Conservation (phyloP, 2,329 filamentous ascomycete species). For the Ascochyta rabiei region DNA sequence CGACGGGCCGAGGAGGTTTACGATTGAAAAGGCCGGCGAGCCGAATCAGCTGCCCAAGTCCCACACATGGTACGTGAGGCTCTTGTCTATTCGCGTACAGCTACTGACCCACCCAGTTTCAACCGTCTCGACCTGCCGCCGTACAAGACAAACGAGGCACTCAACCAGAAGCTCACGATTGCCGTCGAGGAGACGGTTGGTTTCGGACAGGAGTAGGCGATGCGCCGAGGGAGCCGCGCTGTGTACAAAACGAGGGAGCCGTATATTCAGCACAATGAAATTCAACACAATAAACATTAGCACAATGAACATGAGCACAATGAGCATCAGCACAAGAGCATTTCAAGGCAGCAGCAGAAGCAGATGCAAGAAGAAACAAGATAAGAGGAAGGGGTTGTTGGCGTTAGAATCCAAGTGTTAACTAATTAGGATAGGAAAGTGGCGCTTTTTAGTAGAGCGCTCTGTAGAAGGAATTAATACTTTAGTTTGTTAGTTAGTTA, state of each 20-base stretch:
- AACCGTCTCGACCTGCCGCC: constrained; percentile 94
- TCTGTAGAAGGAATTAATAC: neutral
- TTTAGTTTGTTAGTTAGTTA: neutral
- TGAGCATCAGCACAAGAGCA: neutral
- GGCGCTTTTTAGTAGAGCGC: constrained; percentile 6
- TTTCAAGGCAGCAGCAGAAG: neutral
- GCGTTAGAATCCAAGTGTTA: neutral
- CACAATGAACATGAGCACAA: too few species aligned
- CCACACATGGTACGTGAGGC: constrained; percentile 83
- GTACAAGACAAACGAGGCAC: constrained; percentile 85
- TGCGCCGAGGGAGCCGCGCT: neutral
- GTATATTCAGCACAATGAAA: too few species aligned
- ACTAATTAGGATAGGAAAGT: neutral
- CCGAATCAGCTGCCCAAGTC: constrained; percentile 90
- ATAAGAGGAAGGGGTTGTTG: neutral
- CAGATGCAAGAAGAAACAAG: neutral
- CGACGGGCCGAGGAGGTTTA: constrained; percentile 92
- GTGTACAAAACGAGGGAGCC: constrained; percentile 9
- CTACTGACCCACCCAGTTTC: constrained; percentile 66
- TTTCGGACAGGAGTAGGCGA: constrained; percentile 85
- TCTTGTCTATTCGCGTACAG: neutral
- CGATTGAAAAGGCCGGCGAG: constrained; percentile 97
- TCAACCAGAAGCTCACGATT: constrained; percentile 91
- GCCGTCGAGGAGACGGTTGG: constrained; percentile 99
- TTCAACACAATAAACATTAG: too few species aligned